phyloP scores from a whole-genome alignment of 306 rosid species.

The Morella rubra region DNA sequence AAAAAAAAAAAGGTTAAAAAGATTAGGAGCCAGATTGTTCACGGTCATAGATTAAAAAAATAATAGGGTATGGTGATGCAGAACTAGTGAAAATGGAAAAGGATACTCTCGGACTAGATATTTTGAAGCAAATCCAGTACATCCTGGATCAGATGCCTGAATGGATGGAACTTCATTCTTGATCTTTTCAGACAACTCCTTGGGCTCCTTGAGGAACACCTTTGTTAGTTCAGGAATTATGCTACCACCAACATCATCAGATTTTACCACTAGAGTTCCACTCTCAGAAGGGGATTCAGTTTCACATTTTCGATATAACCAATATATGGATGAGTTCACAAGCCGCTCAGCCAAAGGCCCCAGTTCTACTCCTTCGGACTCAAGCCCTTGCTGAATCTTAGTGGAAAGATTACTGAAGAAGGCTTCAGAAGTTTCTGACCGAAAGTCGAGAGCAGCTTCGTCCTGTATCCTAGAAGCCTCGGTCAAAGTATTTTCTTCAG shows the following conservation, averaged over 20 bases:
- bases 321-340: constrained; percentile 62
- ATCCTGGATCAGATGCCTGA: constrained; percentile 47
- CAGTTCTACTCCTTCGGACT: constrained; percentile 61
- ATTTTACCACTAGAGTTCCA: constrained; percentile 32
- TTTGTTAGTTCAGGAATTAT: constrained; percentile 46
- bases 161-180: constrained; percentile 41
- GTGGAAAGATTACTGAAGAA: constrained; percentile 58
- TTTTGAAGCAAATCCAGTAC: constrained; percentile 35
- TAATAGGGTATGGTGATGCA: constrained; percentile 6
- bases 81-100: constrained; percentile 33
- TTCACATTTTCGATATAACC: constrained; percentile 53
- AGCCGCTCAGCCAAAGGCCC: constrained; percentile 72
- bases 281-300: constrained; percentile 35
- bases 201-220: constrained; percentile 65
- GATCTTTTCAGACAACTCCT: constrained; percentile 58
- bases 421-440: constrained; percentile 51
- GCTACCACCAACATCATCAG: constrained; percentile 29
- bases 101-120: constrained; percentile 86
- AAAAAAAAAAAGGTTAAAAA: constrained; percentile 33
- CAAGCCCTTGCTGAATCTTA: constrained; percentile 74
- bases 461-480: constrained; percentile 52
- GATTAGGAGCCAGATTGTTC: constrained; percentile 10
- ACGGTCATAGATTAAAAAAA: constrained; percentile 11
- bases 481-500: constrained; percentile 38
- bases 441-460: constrained; percentile 45